These are phyloP conservation scores for Conticribra guillardii DNA, from an alignment of 108 stramenopile genomes.

Conservation along the genomic window DNA sequence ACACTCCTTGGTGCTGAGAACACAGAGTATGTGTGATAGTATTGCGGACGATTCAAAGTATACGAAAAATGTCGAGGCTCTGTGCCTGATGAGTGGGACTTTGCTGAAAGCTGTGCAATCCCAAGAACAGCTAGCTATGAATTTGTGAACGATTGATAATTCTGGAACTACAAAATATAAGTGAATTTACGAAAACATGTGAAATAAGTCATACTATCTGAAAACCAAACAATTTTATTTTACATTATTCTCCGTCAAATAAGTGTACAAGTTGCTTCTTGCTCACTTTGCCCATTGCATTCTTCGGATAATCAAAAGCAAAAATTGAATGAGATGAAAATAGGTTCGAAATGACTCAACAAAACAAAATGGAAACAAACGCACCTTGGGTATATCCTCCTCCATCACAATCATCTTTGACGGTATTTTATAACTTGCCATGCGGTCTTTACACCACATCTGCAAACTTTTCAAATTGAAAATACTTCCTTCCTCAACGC, in stretches of 20 bases:
- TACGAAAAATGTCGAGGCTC: constrained; percentile 61
- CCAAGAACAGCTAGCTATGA: constrained; percentile 18
- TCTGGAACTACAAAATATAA: too few species aligned
- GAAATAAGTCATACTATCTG: too few species aligned
- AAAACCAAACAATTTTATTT: too few species aligned
- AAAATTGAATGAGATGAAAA: too few species aligned
- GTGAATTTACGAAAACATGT: too few species aligned
- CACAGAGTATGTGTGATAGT: constrained; percentile 61
- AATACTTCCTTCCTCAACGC: neutral
- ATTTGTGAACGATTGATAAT: constrained; percentile 2
- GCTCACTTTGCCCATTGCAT: constrained; percentile 79
- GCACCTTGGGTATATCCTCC: too few species aligned
- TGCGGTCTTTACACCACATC: constrained; percentile 25
- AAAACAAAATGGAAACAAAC: too few species aligned
- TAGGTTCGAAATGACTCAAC: too few species aligned
- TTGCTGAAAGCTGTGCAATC: constrained; percentile 63
- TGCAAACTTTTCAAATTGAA: constrained; percentile 48
- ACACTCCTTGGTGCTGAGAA: constrained; percentile 64
- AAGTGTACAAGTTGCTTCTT: constrained; percentile 62
- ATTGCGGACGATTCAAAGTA: constrained; percentile 29
- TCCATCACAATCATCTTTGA: constrained; percentile 38
- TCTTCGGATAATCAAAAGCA: too few species aligned
- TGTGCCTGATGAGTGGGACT: constrained; percentile 66
- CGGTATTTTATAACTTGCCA: constrained; percentile 61
- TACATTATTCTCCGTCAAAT: too few species aligned